A percentile compares a stretch with the other conserved stretches of the same genome.
Evolutionary conservation across 163 green algal genomes (phyloP).

Genomic region (Scenedesmus sp.): DNA sequence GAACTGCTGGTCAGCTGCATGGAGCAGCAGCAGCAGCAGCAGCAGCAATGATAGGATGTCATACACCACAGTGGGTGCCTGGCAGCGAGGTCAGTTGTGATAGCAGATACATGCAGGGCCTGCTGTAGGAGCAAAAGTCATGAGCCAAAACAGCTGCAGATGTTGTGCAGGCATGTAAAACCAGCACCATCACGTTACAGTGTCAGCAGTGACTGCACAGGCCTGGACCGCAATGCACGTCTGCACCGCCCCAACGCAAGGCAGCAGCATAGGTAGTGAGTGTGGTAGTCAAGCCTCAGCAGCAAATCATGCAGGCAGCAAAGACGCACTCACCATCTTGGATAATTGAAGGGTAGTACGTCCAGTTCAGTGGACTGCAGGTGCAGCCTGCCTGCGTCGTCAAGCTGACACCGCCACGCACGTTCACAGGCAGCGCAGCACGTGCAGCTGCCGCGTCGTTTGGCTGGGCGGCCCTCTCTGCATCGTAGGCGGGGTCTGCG

Average conservation of each 20-base stretch:
- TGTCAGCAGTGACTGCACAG: too few relatives aligned
- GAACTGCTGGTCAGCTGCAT: neutral
- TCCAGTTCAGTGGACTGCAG: constrained; percentile 20
- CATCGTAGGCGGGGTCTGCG: neutral
- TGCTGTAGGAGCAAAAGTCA: too few relatives aligned
- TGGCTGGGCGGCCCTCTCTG: neutral
- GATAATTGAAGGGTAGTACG: neutral
- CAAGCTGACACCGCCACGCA: neutral
- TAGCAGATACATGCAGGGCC: too few relatives aligned
- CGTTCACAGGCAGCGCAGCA: neutral
- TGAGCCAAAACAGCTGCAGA: too few relatives aligned
- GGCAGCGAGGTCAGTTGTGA: too few relatives aligned
- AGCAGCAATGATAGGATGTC: neutral
- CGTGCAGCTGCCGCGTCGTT: neutral
- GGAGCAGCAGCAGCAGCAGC: neutral
- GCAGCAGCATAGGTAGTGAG: neutral
- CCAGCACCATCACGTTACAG: too few relatives aligned
- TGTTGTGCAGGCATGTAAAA: too few relatives aligned
- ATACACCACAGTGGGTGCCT: neutral
- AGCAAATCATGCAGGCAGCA: neutral
- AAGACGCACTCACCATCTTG: neutral
- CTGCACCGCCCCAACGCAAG: neutral
- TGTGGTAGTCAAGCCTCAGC: too few relatives aligned
- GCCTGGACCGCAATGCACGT: too few relatives aligned
- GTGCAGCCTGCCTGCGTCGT: constrained; percentile 20